phyloP scores from a whole-genome alignment of 2,329 filamentous ascomycete species.

The Sporothrix dimorphospora region DNA sequence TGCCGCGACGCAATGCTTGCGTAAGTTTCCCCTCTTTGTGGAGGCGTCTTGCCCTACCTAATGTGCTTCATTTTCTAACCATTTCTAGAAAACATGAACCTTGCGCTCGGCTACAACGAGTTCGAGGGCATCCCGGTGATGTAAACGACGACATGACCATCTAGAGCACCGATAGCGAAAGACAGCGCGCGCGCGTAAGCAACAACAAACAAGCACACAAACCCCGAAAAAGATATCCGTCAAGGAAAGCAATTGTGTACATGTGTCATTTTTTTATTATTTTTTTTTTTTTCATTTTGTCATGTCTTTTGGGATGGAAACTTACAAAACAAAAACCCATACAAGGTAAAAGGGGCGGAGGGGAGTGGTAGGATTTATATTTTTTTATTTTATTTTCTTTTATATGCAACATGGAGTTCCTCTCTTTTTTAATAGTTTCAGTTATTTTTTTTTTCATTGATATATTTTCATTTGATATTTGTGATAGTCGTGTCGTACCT shows the following conservation, averaged over 20 bases:
- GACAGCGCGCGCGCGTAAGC: conserved; percentile 5
- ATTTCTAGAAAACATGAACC: conserved; percentile 81
- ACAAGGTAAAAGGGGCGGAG: neutral
- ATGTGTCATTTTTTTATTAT: neutral
- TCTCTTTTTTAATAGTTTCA: neutral
- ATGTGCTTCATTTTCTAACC: neutral
- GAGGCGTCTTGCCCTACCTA: neutral
- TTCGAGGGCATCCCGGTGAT: conserved; percentile 79
- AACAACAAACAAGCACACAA: neutral
- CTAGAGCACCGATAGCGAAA: conserved; percentile 21
- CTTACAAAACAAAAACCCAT: neutral
- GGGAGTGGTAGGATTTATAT: conserved; percentile 1
- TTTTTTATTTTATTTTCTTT: neutral
- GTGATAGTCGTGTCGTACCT: neutral
- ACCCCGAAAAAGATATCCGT: conserved; percentile 5
- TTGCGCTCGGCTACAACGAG: conserved; percentile 84
- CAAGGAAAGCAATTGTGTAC: neutral
- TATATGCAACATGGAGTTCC: conserved; percentile 16
- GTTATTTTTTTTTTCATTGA: neutral
- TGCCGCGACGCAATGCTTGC: conserved; percentile 88
- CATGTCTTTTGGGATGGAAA: neutral
- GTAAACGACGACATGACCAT: conserved; percentile 37
- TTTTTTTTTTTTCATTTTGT: neutral
- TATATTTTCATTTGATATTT: neutral
- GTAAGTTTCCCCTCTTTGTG: conserved; percentile 58